Percentiles rank a stretch among this genome's conserved stretches.
Conservation (phyloP, 1,139 yeast species). For the Diutina siamensis region DNA sequence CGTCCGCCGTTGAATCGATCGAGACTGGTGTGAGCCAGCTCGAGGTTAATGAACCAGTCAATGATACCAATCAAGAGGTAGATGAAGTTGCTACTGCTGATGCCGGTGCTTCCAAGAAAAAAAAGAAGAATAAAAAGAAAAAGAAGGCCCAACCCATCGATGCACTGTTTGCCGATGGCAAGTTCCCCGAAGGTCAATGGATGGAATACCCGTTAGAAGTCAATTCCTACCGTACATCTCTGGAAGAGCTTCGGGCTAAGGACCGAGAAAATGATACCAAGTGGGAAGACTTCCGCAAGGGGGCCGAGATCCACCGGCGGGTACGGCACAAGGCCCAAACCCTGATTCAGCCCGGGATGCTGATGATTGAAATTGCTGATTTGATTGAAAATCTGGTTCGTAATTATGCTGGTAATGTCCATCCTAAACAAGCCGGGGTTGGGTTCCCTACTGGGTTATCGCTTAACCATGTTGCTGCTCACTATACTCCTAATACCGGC, state of each 20-base stretch:
- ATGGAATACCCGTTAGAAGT: conserved; percentile 60
- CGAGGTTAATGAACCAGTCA: neutral
- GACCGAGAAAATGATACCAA: conserved; percentile 52
- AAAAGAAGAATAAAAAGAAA: conserved; percentile 6
- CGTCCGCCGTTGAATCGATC: neutral
- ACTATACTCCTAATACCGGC: conserved; percentile 93
- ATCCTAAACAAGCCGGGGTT: conserved; percentile 65
- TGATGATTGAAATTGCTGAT: conserved; percentile 82
- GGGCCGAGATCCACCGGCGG: conserved; percentile 90
- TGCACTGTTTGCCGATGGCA: conserved; percentile 55
- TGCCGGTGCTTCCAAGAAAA: conserved; percentile 2
- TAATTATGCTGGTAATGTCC: conserved; percentile 56
- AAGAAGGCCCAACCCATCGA: conserved; percentile 26
- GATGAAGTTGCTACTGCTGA: neutral
- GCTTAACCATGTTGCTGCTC: conserved; percentile 91
- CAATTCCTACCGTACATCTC: conserved; percentile 67
- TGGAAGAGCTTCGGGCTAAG: conserved; percentile 73
- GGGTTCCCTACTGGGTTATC: conserved; percentile 98
- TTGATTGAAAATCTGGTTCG: conserved; percentile 79
- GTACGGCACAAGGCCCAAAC: conserved; percentile 74
- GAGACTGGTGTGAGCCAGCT: neutral
- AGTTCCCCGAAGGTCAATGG: conserved; percentile 87
- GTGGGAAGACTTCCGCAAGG: conserved; percentile 90
- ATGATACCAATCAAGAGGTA: neutral
- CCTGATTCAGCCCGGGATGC: conserved; percentile 81